phyloP scores from a whole-genome alignment of 2,329 filamentous ascomycete species.

The Colletotrichum sansevieriae region DNA sequence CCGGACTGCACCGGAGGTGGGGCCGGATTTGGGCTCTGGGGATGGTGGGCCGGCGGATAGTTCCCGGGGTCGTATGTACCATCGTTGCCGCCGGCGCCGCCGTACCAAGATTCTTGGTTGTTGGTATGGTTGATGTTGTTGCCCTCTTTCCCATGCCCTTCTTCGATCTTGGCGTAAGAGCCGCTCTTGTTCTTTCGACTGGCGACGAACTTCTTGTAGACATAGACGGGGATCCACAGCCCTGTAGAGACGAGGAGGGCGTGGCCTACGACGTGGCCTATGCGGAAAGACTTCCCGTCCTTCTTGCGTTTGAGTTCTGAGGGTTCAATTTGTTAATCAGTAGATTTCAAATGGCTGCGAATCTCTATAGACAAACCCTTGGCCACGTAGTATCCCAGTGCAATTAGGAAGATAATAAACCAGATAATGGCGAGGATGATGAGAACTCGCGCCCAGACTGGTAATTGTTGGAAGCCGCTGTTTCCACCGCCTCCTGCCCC shows the following conservation, averaged over 20 bases:
- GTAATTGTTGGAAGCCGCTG: conserved; percentile 30
- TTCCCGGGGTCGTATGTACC: conserved; percentile 36
- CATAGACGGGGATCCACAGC: conserved; percentile 43
- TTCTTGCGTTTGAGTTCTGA: conserved; percentile 40
- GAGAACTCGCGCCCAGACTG: conserved; percentile 41
- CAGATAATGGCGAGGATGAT: conserved; percentile 39
- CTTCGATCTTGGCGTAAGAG: conserved; percentile 41
- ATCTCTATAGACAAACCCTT: conserved; percentile 1
- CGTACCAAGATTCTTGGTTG: conserved; percentile 29
- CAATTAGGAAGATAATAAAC: conserved; percentile 30
- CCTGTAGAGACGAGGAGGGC: conserved; percentile 40
- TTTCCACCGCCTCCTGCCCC: neutral
- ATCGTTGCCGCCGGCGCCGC: conserved; percentile 5
- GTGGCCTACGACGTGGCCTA: conserved; percentile 31
- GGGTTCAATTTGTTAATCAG: neutral
- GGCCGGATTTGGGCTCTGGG: conserved; percentile 6
- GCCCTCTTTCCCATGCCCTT: conserved; percentile 28
- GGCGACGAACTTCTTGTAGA: conserved; percentile 45
- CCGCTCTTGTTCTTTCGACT: conserved; percentile 10
- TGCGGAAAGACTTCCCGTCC: conserved; percentile 38
- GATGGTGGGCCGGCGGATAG: conserved; percentile 8
- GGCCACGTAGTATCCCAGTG: conserved; percentile 16
- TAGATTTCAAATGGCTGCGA: neutral
- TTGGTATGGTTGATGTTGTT: neutral
- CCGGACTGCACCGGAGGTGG: conserved; percentile 5